Conservation (phyloP, 768 basidiomycete species). For the Lactifluus rugatus region DNA sequence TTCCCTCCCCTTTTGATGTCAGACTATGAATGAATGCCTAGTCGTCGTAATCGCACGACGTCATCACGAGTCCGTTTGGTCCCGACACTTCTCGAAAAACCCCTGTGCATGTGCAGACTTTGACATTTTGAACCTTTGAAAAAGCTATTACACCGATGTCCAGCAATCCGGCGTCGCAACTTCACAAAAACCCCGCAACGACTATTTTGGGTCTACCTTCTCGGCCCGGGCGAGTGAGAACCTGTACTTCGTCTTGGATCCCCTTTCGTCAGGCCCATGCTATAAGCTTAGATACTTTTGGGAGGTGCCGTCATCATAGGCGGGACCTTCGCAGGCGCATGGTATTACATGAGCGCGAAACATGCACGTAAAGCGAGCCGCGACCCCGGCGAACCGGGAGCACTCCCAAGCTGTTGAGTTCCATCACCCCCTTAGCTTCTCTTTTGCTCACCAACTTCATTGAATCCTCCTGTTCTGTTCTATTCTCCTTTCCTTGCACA, state of each 20-base stretch:
- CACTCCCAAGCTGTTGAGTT: slow-evolving; percentile 12
- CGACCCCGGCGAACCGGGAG: slow-evolving; percentile 7
- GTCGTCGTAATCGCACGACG: neutral
- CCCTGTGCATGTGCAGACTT: too few relatives aligned
- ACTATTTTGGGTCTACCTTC: neutral
- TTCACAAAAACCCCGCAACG: neutral
- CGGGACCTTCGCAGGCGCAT: slow-evolving; percentile 1
- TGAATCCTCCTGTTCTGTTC: neutral
- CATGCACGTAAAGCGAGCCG: slow-evolving; percentile 14
- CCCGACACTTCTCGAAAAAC: too few relatives aligned
- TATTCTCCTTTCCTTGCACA: neutral
- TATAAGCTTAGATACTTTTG: neutral
- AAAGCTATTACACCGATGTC: neutral
- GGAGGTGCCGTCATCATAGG: slow-evolving; percentile 8
- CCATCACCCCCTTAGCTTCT: too few relatives aligned
- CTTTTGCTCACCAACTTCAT: too few relatives aligned
- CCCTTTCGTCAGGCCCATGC: neutral
- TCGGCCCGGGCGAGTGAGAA: slow-evolving; percentile 3
- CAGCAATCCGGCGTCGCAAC: neutral
- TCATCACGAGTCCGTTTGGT: neutral
- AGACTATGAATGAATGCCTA: too few relatives aligned
- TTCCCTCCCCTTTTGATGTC: too few relatives aligned
- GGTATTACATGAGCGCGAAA: slow-evolving; percentile 10
- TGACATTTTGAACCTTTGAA: too few relatives aligned
- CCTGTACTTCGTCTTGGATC: neutral